Percentiles rank a stretch among this genome's conserved stretches.
Evolutionary conservation across 768 basidiomycete species (phyloP).

Genomic region (Galerina sulciceps): DNA sequence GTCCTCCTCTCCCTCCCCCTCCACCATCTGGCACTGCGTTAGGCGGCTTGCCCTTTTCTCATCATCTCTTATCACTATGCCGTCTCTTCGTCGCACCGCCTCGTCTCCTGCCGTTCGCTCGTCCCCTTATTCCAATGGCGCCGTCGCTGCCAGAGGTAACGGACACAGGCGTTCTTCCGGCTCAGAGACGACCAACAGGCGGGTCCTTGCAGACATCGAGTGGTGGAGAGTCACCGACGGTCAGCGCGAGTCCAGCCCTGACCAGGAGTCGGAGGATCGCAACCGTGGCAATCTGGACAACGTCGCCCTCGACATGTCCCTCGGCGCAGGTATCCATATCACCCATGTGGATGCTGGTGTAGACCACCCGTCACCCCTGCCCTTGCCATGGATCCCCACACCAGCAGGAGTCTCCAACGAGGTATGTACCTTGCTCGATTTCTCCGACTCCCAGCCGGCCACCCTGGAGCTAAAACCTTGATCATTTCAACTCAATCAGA

Average conservation of each 20-base stretch:
- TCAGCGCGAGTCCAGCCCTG: conserved; percentile 55
- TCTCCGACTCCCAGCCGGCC: conserved; percentile 14
- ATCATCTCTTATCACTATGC: conserved; percentile 42
- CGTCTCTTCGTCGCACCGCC: conserved; percentile 79
- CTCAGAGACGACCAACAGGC: conserved; percentile 64
- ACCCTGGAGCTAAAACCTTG: conserved; percentile 19
- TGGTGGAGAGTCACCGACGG: conserved; percentile 85
- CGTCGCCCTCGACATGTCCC: conserved; percentile 23
- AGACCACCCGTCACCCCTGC: conserved; percentile 40
- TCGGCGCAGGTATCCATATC: conserved; percentile 33
- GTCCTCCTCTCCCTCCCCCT: conserved; percentile 34
- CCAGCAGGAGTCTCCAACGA: conserved; percentile 33
- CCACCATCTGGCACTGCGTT: conserved; percentile 46
- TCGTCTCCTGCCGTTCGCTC: conserved; percentile 73
- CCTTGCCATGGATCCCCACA: conserved; percentile 34
- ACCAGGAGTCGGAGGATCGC: conserved; percentile 45
- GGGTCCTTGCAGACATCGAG: conserved; percentile 85
- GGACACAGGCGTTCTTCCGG: conserved; percentile 68
- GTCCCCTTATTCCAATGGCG: conserved; percentile 62
- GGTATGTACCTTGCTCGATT: conserved; percentile 34
- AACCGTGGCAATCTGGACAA: conserved; percentile 42
- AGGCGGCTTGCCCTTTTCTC: conserved; percentile 46
- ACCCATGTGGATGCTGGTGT: conserved; percentile 39
- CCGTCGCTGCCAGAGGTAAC: conserved; percentile 38
- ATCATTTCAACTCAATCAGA: conserved; percentile 24